Evolutionary conservation across 352 stramenopile species (phyloP), one percentile per base, ranked within the genome.

Genomic region (Pythium aquatile): DNA sequence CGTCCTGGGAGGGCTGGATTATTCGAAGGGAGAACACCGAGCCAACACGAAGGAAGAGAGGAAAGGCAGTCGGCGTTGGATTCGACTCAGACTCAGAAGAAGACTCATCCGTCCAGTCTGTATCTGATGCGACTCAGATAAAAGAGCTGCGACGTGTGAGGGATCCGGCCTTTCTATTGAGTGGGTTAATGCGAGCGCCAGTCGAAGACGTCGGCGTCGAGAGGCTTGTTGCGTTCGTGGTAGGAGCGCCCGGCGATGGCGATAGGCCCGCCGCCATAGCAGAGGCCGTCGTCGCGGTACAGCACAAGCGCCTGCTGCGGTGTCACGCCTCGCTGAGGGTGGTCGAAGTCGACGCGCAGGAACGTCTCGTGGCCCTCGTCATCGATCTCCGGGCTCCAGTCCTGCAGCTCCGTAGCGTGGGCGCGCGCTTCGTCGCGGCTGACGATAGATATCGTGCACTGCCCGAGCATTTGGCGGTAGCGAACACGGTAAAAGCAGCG

Each of bases 261-360:
- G 60, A 95, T 92, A 4, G 85, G 81, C 0, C 87, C 87, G 13
- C 87, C 87, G 24, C 87, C 87, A 42, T 90, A 93, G 65, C 87
- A 95, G 29, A 93, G 61, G 8, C 87, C 83, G 44, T 97, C 90
- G 2, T 61, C 58, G 30, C 78, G 77, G 64, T 97, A 97, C 42
- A 97, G 70, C n/a, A 94, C 90, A 17, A 96, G 73, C 11, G 88
- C 80, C 52, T 97, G 90, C 39, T 91, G 82, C 16, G 85, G 85
- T 10, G 90, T 93, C 6, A 97, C 75, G 24, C 83, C 90, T 5
- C 90, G 82, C 65, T 97, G 86, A 5, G 88, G 85, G 26, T 78
- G 52, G 35, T 94, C 83, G 69, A 96, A 97, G 26, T 90, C 80
- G 5, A 97, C 74, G 17, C 77, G 78, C 5, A 95, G 66, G 46